Evolutionary conservation across 306 rosid genomes (phyloP), one percentile per base, ranked within the genome.

Genomic region (Ammopiptanthus mongolicus): DNA sequence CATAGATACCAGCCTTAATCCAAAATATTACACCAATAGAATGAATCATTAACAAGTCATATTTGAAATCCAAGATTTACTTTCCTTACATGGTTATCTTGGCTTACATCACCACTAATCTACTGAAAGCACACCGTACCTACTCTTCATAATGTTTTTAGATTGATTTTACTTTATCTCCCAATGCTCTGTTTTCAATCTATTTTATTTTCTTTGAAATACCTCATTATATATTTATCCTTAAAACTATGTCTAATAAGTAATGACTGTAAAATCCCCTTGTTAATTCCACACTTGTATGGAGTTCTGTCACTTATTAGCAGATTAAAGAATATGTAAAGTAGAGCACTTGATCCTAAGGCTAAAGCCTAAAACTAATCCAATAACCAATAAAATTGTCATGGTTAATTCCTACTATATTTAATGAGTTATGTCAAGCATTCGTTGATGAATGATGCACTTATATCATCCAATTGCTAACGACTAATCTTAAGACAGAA

Each of bases 391-490:
- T 33, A 18, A n/a, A 77, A 78, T 58, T 28, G 48, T 13, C 73
- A 59, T 5, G 21, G 51, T 51, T 47, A 42, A 36, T 41, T 50
- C 19, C 51, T 51, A 55, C 36, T 23, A 51, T n/a, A 37, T 25
- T 60, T 22, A 73, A 14, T 13, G 51, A 19, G 69, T 50, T 12
- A 25, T 74, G 56, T 71, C 50, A 60, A 34, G 42, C 51, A 47
- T 22, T 37, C 13, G 78, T 22, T 22, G 36, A 62, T 63, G 23
- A 56, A 74, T 25, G 13, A 63, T 28, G 12, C 14, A 63, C 69
- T 76, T 53, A 34, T 19, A 66, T 67, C 22, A 51, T 79, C 65
- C 56, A 71, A 44, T 51, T 41, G 9, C n/a, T 33, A 33, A 56
- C 36, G n/a, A 51, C 51, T 69, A 51, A 47, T 9, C 58, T 56